These are phyloP conservation scores for Kwoniella europaea DNA, from an alignment of 768 basidiomycete genomes.

Conservation along the genomic window DNA sequence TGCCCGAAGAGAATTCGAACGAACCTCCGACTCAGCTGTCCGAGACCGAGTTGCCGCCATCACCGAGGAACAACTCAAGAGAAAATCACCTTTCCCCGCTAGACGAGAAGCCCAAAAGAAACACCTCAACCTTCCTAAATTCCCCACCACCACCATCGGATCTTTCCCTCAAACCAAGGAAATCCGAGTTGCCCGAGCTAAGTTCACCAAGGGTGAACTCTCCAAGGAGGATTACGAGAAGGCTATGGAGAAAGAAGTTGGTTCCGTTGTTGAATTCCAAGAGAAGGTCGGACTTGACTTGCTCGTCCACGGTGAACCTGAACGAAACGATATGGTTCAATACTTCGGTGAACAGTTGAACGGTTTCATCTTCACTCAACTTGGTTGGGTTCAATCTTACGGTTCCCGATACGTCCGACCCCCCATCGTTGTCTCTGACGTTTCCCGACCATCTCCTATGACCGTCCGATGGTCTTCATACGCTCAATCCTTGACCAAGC, in stretches of 20 bases:
- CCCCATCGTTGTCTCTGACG: slow-evolving; percentile 96
- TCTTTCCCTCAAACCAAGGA: slow-evolving; percentile 99
- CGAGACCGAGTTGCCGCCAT: slow-evolving; percentile 93
- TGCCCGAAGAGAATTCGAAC: slow-evolving; percentile 93
- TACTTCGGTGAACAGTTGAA: slow-evolving; percentile 96
- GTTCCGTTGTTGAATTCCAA: slow-evolving; percentile 92
- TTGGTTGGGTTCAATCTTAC: slow-evolving; percentile 99
- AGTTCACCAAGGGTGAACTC: slow-evolving; percentile 88
- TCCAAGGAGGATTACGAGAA: slow-evolving; percentile 85
- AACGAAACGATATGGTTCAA: slow-evolving; percentile 99
- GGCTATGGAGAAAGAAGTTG: slow-evolving; percentile 98
- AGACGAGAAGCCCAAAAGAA: slow-evolving; percentile 88
- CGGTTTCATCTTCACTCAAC: slow-evolving; percentile 98
- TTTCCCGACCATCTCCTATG: slow-evolving; percentile 88
- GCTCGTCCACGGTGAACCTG: slow-evolving; percentile 97
- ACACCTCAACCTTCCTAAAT: slow-evolving; percentile 87
- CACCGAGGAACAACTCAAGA: slow-evolving; percentile 80
- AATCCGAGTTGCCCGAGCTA: slow-evolving; percentile 95
- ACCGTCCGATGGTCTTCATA: slow-evolving; percentile 97
- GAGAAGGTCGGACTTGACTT: slow-evolving; percentile 95
- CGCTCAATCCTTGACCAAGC: slow-evolving; percentile 88
- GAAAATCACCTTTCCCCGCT: slow-evolving; percentile 83
- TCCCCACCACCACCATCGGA: slow-evolving; percentile 98
- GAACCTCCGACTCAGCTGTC: slow-evolving; percentile 87
- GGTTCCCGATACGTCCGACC: slow-evolving; percentile 99